Evolutionary conservation across 73 alveolate species (phyloP).

Genomic region (Stentor coeruleus): DNA sequence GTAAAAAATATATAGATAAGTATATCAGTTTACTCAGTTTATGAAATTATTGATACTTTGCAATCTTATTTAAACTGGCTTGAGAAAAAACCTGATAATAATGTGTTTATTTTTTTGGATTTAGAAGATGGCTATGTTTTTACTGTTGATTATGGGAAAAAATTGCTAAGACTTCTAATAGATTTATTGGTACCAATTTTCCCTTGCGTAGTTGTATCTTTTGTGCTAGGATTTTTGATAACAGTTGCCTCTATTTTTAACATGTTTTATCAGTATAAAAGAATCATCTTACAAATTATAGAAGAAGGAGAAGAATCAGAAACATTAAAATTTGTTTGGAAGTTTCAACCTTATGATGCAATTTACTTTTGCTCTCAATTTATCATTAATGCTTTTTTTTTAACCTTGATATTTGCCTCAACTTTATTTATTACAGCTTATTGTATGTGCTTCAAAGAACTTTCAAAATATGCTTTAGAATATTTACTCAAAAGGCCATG

Average conservation of each 20-base stretch:
- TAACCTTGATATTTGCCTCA: not conserved
- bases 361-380: not conserved
- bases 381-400: no score
- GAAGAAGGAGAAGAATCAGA: slow-evolving; percentile 10
- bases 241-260: not conserved
- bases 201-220: not conserved
- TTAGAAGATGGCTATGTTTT: not conserved
- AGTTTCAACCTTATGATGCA: not conserved
- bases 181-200: not conserved
- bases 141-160: not conserved
- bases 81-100: not conserved
- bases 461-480: not conserved
- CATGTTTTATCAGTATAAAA: not conserved
- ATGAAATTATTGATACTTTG: not conserved
- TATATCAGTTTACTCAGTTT: not conserved
- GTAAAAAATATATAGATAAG: no score
- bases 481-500: not conserved
- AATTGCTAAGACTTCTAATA: no score
- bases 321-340: not conserved
- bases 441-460: not conserved
- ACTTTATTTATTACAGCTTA: not conserved
- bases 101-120: not conserved
- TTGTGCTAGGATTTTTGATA: not conserved
- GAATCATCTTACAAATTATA: not conserved
- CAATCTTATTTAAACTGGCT: no score